Percentiles rank a stretch among this genome's conserved stretches.
phyloP scores from a whole-genome alignment of 805 yeast species.

The Nakazawaea ambrosiae region DNA sequence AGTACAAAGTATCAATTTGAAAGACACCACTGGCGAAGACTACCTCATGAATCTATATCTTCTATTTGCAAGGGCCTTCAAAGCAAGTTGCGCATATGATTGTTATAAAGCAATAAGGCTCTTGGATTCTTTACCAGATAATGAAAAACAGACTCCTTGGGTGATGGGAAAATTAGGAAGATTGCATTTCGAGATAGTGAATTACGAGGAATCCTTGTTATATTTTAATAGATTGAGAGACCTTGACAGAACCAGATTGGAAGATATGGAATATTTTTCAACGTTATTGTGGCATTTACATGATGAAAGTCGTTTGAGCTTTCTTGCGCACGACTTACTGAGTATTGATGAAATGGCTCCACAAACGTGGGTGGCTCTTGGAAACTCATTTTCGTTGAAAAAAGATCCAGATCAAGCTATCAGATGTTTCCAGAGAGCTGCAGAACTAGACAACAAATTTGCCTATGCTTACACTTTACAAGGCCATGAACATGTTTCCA shows the following conservation, averaged over 20 bases:
- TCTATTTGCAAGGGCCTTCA: conserved; percentile 52
- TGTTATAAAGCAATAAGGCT: conserved; percentile 73
- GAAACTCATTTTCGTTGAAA: conserved; percentile 78
- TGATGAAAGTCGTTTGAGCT: conserved; percentile 71
- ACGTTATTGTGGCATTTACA: conserved; percentile 91
- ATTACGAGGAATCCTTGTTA: conserved; percentile 68
- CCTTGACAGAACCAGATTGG: conserved; percentile 69
- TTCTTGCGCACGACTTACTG: conserved; percentile 72
- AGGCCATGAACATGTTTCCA: conserved; percentile 87
- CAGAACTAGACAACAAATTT: conserved; percentile 57
- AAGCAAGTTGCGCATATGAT: conserved; percentile 58
- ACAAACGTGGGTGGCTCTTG: conserved; percentile 88
- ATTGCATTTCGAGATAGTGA: conserved; percentile 79
- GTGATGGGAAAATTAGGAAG: conserved; percentile 75
- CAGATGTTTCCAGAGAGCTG: conserved; percentile 76
- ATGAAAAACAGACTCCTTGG: conserved; percentile 72
- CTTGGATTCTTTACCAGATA: conserved; percentile 55
- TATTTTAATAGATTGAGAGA: conserved; percentile 57
- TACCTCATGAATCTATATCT: conserved; percentile 42
- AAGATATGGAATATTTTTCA: conserved; percentile 88
- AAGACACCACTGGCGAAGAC: conserved; percentile 22
- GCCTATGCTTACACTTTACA: conserved; percentile 88
- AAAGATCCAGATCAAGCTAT: conserved; percentile 88
- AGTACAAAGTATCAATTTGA: conserved; percentile 7
- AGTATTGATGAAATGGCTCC: conserved; percentile 61